These are phyloP conservation scores for Stropharia rugosoannulata DNA, from an alignment of 768 basidiomycete genomes.

Conservation along the genomic window DNA sequence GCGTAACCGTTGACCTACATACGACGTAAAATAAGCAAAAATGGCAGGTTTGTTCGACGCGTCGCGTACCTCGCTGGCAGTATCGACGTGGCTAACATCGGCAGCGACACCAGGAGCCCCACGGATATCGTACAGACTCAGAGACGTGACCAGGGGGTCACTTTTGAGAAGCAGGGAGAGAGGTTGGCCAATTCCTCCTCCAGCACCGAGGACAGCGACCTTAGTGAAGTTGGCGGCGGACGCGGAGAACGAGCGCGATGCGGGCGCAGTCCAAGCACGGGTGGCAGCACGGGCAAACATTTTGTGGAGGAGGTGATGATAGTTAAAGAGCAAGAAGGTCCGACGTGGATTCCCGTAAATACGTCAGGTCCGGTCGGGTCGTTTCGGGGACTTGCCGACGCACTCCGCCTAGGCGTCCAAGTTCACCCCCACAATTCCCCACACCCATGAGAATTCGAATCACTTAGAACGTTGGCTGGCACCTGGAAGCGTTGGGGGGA, in stretches of 20 bases:
- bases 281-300: constrained; percentile 71
- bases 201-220: constrained; percentile 96
- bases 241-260: constrained; percentile 73
- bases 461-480: no score
- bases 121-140: constrained; percentile 93
- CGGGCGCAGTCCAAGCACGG: constrained; percentile 52
- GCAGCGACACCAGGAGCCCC: constrained; percentile 97
- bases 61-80: constrained; percentile 67
- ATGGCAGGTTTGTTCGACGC: constrained; percentile 1
- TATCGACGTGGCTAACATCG: constrained; percentile 94
- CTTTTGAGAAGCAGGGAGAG: constrained; percentile 91
- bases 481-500: no score
- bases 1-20: constrained; percentile 74
- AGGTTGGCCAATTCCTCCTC: constrained; percentile 98
- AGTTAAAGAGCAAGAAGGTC: constrained; percentile 12
- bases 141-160: constrained; percentile 83
- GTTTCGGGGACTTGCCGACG: neutral
- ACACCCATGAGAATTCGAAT: no score
- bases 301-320: constrained; percentile 12
- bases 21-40: constrained; percentile 1
- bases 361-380: constrained; percentile 6
- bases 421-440: neutral
- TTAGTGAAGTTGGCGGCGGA: constrained; percentile 72
- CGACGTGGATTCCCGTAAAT: constrained; percentile 6
- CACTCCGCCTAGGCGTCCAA: neutral